These are phyloP conservation scores for Globisporangium radiosum DNA, from an alignment of 352 stramenopile genomes.

Conservation along the genomic window DNA sequence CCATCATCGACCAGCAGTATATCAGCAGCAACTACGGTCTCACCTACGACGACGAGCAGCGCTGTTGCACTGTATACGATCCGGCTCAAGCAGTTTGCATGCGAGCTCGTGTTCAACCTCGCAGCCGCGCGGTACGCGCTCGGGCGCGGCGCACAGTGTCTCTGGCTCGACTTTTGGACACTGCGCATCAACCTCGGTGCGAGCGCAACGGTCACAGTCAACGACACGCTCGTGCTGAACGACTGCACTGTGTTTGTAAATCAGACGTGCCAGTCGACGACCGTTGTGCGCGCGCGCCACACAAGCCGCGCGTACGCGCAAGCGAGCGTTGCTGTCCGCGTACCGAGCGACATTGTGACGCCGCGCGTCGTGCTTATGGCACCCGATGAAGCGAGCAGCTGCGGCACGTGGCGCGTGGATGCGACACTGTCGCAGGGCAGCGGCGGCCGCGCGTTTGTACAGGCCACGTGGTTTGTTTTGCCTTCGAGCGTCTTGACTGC, in stretches of 20 bases:
- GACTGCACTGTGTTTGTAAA: slow-evolving; percentile 38
- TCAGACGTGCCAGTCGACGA: slow-evolving; percentile 37
- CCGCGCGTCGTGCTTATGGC: slow-evolving; percentile 36
- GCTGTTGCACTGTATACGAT: slow-evolving; percentile 17
- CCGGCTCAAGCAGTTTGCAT: slow-evolving; percentile 35
- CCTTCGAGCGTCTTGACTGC: slow-evolving; percentile 17
- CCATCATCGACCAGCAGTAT: neutral
- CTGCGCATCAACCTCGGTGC: slow-evolving; percentile 42
- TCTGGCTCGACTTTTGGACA: slow-evolving; percentile 50
- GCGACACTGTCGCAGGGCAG: slow-evolving; percentile 46
- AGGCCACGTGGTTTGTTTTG: slow-evolving; percentile 36
- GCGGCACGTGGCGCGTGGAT: slow-evolving; percentile 43
- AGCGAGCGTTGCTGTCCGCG: slow-evolving; percentile 25
- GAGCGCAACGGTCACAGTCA: slow-evolving; percentile 30
- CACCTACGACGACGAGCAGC: neutral
- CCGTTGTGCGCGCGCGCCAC: slow-evolving; percentile 37
- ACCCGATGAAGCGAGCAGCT: slow-evolving; percentile 55
- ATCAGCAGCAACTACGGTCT: neutral
- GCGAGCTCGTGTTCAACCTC: slow-evolving; percentile 41
- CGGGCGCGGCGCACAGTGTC: slow-evolving; percentile 26
- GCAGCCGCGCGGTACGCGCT: slow-evolving; percentile 27
- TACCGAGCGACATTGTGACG: slow-evolving; percentile 25
- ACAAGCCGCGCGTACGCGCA: slow-evolving; percentile 58
- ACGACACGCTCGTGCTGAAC: slow-evolving; percentile 42
- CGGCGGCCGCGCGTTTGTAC: slow-evolving; percentile 37